A percentile compares a stretch with the other conserved stretches of the same genome.
Evolutionary conservation across 225 moss, liverwort and hornwort species (phyloP).

Genomic region (Climacium dendroides): DNA sequence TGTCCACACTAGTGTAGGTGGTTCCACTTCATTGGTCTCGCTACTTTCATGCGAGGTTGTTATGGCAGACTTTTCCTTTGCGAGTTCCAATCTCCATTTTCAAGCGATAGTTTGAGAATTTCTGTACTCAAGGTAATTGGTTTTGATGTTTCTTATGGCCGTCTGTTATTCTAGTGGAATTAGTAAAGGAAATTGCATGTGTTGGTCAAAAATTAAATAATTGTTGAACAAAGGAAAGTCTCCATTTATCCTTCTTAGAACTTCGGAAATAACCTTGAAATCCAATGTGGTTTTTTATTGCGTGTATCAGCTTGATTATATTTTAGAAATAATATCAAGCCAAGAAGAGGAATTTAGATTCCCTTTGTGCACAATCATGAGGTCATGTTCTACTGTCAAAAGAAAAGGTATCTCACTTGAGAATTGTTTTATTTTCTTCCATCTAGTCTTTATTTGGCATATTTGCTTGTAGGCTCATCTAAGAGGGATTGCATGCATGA

Average conservation of each 20-base stretch:
- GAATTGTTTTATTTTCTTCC: background rate
- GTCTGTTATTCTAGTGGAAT: background rate
- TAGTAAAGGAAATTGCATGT: background rate
- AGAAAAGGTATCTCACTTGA: background rate
- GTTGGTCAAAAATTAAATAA: background rate
- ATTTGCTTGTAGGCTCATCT: background rate
- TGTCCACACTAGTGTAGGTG: conserved; percentile 17
- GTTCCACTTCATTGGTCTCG: background rate
- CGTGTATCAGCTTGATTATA: too few species aligned
- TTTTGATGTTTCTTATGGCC: background rate
- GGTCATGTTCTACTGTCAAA: background rate
- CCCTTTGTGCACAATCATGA: background rate
- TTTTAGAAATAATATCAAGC: too few species aligned
- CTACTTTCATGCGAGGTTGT: background rate
- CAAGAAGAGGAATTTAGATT: background rate
- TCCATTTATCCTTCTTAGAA: background rate
- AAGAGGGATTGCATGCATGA: background rate
- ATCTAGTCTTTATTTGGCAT: background rate
- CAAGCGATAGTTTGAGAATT: background rate
- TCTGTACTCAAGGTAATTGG: background rate
- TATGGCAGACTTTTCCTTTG: background rate
- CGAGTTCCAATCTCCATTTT: background rate
- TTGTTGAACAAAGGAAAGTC: background rate
- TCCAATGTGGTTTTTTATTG: background rate
- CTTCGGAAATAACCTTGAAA: background rate